Evolutionary conservation across 108 stramenopile genomes (phyloP), one percentile per base, ranked within the genome.

Genomic region (Schizochytrium sp.): DNA sequence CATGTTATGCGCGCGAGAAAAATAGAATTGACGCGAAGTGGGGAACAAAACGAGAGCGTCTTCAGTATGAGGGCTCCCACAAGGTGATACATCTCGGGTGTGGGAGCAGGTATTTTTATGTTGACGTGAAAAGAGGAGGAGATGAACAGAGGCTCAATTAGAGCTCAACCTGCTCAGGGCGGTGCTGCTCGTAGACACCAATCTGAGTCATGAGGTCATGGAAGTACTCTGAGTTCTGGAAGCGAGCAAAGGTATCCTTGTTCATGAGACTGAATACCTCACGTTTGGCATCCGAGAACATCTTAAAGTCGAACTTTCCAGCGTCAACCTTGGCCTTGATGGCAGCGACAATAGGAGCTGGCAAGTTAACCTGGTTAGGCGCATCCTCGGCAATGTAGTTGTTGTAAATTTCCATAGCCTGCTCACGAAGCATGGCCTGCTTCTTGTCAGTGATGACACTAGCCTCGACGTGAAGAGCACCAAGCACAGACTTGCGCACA

Each of bases 141-240:
- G 59, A 60, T 17, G 59, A 2, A 60, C 1, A 60, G 59, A 60
- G 1, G 28, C 28, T 28, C 28, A 28, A 28, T 28, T 28, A 28
- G 28, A 28, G 28, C 28, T 28, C 28, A 28, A 28, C 28, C 28
- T 38, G 42, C 15, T 69, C 64, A 5, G 64, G 64, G 64, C 76
- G 76, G 76, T 5, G 49, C 28, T 83, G 76, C 76, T 83, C 76
- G 76, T 83, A 83, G 76, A 83, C 76, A n/a, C 76, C 76, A 28
- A 83, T 83, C 15, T 28, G 5, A n/a, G 5, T 40, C 76, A 83
- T 49, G 76, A 83, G 53, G 2, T 55, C 53, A 53, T 83, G 53
- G 53, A 19, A 83, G 2, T 38, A 38, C 4, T 83, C 50, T 15
- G 76, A 83, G 8, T 10, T 8, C 28, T 83, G 76, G 28, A 83